These are phyloP conservation scores for Aurantiochytrium sp. DNA, from an alignment of 108 stramenopile species.

Conservation along the genomic window DNA sequence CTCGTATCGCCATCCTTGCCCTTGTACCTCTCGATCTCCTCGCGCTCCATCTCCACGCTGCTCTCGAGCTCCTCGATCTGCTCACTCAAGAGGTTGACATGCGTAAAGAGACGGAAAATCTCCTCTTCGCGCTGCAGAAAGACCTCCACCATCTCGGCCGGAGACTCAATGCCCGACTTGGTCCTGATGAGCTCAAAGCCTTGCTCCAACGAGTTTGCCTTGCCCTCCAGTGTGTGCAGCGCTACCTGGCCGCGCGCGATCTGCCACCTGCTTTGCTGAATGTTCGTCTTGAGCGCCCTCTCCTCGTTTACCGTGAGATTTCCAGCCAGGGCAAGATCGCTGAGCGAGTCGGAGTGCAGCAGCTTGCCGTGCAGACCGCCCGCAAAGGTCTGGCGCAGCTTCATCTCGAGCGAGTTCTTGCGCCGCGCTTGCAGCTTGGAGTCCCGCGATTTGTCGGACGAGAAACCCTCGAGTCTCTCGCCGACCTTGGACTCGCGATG, in stretches of 20 bases:
- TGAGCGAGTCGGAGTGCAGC: background rate
- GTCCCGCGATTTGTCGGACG: too few relatives aligned
- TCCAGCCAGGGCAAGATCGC: background rate
- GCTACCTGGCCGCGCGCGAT: constrained; percentile 24
- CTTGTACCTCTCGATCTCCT: background rate
- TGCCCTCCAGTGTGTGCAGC: background rate
- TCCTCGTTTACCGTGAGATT: constrained; percentile 9
- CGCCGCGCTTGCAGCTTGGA: background rate
- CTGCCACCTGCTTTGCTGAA: constrained; percentile 30
- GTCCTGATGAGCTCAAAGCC: constrained; percentile 10
- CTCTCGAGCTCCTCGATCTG: constrained; percentile 23
- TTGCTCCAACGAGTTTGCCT: constrained; percentile 11
- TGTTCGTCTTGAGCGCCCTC: background rate
- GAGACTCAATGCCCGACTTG: constrained; percentile 10
- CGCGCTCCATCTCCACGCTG: background rate
- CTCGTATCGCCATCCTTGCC: constrained; percentile 22
- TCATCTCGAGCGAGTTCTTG: background rate
- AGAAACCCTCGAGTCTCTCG: too few relatives aligned
- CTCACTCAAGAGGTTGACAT: background rate
- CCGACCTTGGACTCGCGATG: too few relatives aligned
- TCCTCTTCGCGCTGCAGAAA: constrained; percentile 7
- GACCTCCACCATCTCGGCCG: background rate
- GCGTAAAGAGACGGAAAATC: constrained; percentile 9
- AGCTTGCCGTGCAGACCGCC: background rate
- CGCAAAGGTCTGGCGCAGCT: background rate